phyloP scores from a whole-genome alignment of 2,329 filamentous ascomycete species.

The Cryphonectria parasitica region DNA sequence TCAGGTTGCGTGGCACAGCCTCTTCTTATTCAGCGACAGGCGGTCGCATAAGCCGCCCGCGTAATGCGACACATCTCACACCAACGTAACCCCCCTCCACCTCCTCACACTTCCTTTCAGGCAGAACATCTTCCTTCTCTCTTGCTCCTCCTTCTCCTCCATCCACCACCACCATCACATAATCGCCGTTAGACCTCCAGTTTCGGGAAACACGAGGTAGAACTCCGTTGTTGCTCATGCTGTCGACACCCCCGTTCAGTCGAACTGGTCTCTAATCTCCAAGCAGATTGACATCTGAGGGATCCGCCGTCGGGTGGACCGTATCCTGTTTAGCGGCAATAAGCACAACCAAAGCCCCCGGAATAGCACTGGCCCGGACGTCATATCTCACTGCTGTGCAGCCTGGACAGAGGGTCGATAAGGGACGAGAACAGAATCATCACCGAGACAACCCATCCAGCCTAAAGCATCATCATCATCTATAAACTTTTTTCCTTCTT shows the following conservation, averaged over 20 bases:
- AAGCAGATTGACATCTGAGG: background rate
- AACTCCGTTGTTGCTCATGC: background rate
- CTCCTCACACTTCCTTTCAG: constrained; percentile 3
- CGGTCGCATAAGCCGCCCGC: background rate
- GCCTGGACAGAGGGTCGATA: background rate
- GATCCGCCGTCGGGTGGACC: constrained; percentile 8
- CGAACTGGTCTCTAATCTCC: background rate
- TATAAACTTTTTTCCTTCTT: background rate
- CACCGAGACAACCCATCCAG: background rate
- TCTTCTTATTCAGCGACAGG: background rate
- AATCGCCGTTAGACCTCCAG: background rate
- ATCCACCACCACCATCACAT: background rate
- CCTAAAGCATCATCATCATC: constrained; percentile 4
- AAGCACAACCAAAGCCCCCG: constrained; percentile 10
- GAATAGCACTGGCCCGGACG: constrained; percentile 1
- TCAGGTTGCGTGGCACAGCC: background rate
- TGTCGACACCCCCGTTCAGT: background rate
- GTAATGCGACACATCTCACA: constrained; percentile 1
- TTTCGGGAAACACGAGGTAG: background rate
- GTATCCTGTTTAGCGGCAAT: constrained; percentile 4
- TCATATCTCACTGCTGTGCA: constrained; percentile 18
- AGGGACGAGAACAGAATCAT: background rate
- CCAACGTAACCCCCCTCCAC: background rate
- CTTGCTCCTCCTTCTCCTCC: background rate
- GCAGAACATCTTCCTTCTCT: background rate